Percentiles rank a stretch among this genome's conserved stretches.
Conservation (phyloP, 345 rosid species). For the Populus tremula region DNA sequence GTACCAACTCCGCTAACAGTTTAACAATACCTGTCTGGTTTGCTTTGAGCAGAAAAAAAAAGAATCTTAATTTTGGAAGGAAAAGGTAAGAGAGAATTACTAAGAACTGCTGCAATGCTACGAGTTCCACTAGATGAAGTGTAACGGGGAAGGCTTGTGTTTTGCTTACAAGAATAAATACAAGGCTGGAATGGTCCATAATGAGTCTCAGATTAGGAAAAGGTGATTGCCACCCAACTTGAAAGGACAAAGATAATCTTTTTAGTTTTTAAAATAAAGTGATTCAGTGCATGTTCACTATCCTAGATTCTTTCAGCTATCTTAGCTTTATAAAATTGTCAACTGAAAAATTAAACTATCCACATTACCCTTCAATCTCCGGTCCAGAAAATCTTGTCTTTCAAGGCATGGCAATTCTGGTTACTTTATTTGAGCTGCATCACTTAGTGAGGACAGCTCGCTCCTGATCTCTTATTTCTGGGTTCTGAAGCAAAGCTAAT, state of each 20-base stretch:
- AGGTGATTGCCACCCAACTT: slow-evolving; percentile 19
- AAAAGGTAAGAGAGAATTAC: slow-evolving; percentile 8
- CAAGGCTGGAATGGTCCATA: slow-evolving; percentile 3
- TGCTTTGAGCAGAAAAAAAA: slow-evolving; percentile 10
- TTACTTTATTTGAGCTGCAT: neutral
- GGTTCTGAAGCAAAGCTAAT: slow-evolving; percentile 9
- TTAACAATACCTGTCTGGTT: slow-evolving; percentile 18
- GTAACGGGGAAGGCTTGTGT: slow-evolving; percentile 1
- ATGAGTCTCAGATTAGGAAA: slow-evolving; percentile 1
- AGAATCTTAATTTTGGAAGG: slow-evolving; percentile 15
- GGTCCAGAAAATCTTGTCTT: neutral
- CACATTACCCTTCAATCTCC: neutral
- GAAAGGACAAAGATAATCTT: slow-evolving; percentile 30
- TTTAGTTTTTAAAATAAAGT: neutral
- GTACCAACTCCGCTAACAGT: slow-evolving; percentile 28
- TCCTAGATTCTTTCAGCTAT: slow-evolving; percentile 6
- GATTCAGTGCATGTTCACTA: neutral
- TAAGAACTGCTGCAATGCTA: neutral
- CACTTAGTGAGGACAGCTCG: neutral
- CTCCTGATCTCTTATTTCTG: slow-evolving; percentile 8
- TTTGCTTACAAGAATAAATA: slow-evolving; percentile 2
- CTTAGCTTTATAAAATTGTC: neutral
- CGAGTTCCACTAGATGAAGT: neutral
- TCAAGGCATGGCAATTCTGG: neutral
- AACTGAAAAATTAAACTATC: neutral